phyloP scores from a whole-genome alignment of 2,329 filamentous ascomycete species.

The Aureobasidium leucospermi region DNA sequence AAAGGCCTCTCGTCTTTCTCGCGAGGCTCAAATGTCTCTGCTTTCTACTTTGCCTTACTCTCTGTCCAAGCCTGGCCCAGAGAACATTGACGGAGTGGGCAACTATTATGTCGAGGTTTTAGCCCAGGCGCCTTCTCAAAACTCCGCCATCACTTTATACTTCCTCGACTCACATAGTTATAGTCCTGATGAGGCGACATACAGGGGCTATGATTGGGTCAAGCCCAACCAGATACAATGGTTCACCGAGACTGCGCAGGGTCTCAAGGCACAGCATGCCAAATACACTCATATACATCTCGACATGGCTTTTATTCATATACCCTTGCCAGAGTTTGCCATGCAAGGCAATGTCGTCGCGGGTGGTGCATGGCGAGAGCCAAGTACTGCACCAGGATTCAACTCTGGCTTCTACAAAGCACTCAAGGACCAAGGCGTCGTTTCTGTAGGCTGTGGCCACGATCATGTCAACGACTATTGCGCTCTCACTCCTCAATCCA shows the following conservation, averaged over 20 bases:
- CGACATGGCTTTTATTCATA: constrained; percentile 95
- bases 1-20: constrained; percentile 46
- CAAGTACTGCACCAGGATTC: constrained; percentile 77
- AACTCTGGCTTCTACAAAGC: constrained; percentile 93
- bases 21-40: constrained; percentile 73
- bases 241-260: constrained; percentile 73
- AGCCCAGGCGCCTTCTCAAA: constrained; percentile 67
- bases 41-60: constrained; percentile 85
- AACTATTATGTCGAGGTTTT: constrained; percentile 93
- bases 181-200: constrained; percentile 80
- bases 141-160: constrained; percentile 91
- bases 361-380: constrained; percentile 71
- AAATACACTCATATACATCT: constrained; percentile 91
- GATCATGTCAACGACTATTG: constrained; percentile 98
- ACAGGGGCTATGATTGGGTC: constrained; percentile 94
- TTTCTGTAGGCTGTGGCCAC: constrained; percentile 86
- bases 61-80: constrained; percentile 74
- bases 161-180: constrained; percentile 90
- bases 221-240: constrained; percentile 90
- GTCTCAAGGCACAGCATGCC: constrained; percentile 57
- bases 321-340: constrained; percentile 84
- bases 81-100: constrained; percentile 79
- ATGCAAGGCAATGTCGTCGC: constrained; percentile 47
- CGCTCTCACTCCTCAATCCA: constrained; percentile 45
- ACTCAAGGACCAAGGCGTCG: constrained; percentile 74